A percentile compares a stretch with the other conserved stretches of the same genome.
phyloP scores from a whole-genome alignment of 768 basidiomycete genomes.

The Agrocybe praecox region DNA sequence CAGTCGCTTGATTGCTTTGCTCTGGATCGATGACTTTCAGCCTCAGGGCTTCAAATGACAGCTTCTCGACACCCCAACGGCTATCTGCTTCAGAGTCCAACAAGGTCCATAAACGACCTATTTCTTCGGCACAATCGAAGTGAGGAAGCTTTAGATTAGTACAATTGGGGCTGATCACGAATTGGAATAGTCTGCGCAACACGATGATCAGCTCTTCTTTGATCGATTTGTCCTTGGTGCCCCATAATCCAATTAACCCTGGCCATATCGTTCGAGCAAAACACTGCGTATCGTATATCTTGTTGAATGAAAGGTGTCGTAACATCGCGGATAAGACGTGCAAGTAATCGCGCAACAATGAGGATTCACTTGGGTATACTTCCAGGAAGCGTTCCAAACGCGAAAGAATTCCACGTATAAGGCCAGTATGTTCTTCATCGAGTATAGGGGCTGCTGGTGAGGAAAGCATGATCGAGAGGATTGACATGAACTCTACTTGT shows the following conservation, averaged over 20 bases:
- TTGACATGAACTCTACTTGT: conserved; percentile 71
- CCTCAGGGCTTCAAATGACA: conserved; percentile 68
- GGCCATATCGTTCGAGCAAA: conserved; percentile 71
- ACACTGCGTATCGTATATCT: conserved; percentile 51
- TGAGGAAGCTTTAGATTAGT: conserved; percentile 19
- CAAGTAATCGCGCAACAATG: conserved; percentile 78
- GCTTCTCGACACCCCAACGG: conserved; percentile 63
- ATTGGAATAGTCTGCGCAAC: conserved; percentile 73
- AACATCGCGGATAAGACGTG: conserved; percentile 68
- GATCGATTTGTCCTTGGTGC: conserved; percentile 70
- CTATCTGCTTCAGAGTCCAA: conserved; percentile 65
- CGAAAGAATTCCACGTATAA: conserved; percentile 55
- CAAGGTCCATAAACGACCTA: conserved; percentile 54
- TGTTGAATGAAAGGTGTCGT: conserved; percentile 79
- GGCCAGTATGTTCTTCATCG: conserved; percentile 36
- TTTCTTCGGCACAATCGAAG: conserved; percentile 46
- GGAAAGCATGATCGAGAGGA: conserved; percentile 62
- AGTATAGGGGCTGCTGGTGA: conserved; percentile 63
- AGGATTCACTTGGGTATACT: conserved; percentile 71
- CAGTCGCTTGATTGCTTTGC: background rate
- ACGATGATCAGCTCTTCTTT: conserved; percentile 84
- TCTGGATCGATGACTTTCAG: conserved; percentile 43
- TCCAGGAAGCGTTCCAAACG: conserved; percentile 58
- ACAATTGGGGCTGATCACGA: conserved; percentile 38
- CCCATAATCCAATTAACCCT: conserved; percentile 71